Percentiles rank a stretch among this genome's conserved stretches.
phyloP scores from a whole-genome alignment of 2,329 filamentous ascomycete species.

The Monosporascus sp. region DNA sequence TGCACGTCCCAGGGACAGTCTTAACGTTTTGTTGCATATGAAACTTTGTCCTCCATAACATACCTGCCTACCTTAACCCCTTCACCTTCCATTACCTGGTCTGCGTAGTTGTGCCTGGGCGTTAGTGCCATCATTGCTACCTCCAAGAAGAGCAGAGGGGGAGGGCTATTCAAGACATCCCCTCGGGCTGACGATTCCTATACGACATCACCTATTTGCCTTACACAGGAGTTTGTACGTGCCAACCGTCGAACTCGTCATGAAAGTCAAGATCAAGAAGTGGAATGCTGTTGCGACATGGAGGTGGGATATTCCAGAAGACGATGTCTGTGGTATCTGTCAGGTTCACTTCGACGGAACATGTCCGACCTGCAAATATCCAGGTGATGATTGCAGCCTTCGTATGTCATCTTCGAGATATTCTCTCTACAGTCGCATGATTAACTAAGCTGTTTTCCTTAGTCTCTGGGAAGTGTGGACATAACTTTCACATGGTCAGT shows the following conservation, averaged over 20 bases:
- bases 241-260: slow-evolving; percentile 31
- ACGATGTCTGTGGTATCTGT: slow-evolving; percentile 97
- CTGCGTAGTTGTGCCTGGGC: background rate
- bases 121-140: no score
- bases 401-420: slow-evolving; percentile 49
- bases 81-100: background rate
- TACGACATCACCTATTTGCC: no score
- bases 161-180: no score
- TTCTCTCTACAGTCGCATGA: background rate
- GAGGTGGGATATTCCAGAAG: slow-evolving; percentile 96
- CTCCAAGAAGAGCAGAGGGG: no score
- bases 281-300: slow-evolving; percentile 95
- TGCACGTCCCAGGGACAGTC: no score
- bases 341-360: slow-evolving; percentile 97
- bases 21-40: no score
- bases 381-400: slow-evolving; percentile 90
- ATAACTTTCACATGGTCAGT: slow-evolving; percentile 93
- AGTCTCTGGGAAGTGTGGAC: slow-evolving; percentile 96
- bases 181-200: no score
- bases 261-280: slow-evolving; percentile 93
- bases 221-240: no score
- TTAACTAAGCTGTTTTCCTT: background rate
- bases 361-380: slow-evolving; percentile 96
- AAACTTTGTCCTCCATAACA: no score
- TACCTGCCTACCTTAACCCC: no score